Evolutionary conservation across 1,284 basidiomycete genomes (phyloP), one percentile per base, ranked within the genome.

Genomic region (Fomitopsis pinicola): DNA sequence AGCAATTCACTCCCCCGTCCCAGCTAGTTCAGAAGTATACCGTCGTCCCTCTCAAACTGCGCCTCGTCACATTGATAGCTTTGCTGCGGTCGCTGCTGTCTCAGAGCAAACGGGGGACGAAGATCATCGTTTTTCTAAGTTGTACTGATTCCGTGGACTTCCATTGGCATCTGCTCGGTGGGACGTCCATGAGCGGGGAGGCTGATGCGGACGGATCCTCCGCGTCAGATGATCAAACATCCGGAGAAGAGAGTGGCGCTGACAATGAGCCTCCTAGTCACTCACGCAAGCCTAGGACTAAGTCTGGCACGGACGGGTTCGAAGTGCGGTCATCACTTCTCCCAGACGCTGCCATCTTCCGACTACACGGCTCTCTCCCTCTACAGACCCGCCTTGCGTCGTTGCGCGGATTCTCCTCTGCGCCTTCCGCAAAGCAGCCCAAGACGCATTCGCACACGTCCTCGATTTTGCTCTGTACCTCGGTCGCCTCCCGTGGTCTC

Each of bases 81-180:
- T 81, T 99, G 2, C 77, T 96, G 36, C 87, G 91, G 30, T 85
- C 86, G 3, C 80, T 97, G 5, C 79, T 98, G 42, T 78, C 88
- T 17, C 78, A 79, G 64, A 73, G 72, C 40, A 78, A 77, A 50
- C 76, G 79, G 50, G 82, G 83, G 33, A 79, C 80, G 28, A 91
- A 88, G 71, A 87, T 98, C 50, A 95, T 99, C 58, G 95, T 99
- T 5, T 99, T 99, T 76, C 79, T 99, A 63, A 95, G 91, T 68
- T 98, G 95, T 68, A 99, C 95, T 2, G 96, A 98, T 74, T 94
- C 95, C 1, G 97, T 99, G 38, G 97, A 99, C 74, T 98, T 95
- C 72, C 95, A 98, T 73, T 99, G 94, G 92, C 84, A 84, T 54
- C 80, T 98, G n/a, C 77, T 99, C 0, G 92, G 90, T 1, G 86